phyloP scores from a whole-genome alignment of 1,139 yeast species.

The Blastobotrys raffinosifermentans region DNA sequence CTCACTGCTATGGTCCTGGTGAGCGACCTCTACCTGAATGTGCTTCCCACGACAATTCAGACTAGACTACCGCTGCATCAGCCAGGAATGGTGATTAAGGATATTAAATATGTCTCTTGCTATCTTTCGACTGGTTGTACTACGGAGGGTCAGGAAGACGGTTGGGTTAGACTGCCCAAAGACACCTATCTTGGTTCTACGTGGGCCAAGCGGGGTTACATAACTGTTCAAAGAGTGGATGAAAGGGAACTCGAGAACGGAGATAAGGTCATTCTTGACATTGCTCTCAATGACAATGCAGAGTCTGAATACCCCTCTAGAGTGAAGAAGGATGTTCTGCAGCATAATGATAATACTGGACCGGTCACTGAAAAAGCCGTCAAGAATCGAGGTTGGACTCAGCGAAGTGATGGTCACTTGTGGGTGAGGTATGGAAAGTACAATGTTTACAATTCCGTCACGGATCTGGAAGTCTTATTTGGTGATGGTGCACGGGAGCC shows the following conservation, averaged over 20 bases:
- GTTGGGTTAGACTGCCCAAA: conserved; percentile 32
- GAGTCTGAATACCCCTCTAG: conserved; percentile 2
- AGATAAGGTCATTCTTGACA: conserved; percentile 27
- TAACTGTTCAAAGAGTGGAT: conserved; percentile 25
- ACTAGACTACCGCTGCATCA: conserved; percentile 25
- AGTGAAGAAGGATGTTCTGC: conserved; percentile 9
- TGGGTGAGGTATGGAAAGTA: conserved; percentile 45
- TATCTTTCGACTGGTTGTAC: conserved; percentile 25
- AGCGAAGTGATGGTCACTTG: conserved; percentile 37
- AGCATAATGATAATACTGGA: conserved; percentile 8
- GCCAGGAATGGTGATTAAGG: conserved; percentile 28
- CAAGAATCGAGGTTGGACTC: conserved; percentile 33
- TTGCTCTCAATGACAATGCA: conserved; percentile 19
- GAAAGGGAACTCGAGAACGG: conserved; percentile 24
- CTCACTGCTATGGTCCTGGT: conserved; percentile 20
- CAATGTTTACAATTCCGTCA: conserved; percentile 34
- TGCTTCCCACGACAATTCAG: conserved; percentile 30
- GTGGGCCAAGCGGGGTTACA: conserved; percentile 29
- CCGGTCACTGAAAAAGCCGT: conserved; percentile 1
- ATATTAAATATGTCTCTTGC: conserved; percentile 29
- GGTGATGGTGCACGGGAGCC: conserved; percentile 76
- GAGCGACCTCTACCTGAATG: conserved; percentile 28
- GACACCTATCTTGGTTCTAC: conserved; percentile 29
- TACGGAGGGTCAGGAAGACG: conserved; percentile 17
- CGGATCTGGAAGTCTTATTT: conserved; percentile 56